phyloP scores from a whole-genome alignment of 805 yeast species.

The Pichia sporocuriosa region DNA sequence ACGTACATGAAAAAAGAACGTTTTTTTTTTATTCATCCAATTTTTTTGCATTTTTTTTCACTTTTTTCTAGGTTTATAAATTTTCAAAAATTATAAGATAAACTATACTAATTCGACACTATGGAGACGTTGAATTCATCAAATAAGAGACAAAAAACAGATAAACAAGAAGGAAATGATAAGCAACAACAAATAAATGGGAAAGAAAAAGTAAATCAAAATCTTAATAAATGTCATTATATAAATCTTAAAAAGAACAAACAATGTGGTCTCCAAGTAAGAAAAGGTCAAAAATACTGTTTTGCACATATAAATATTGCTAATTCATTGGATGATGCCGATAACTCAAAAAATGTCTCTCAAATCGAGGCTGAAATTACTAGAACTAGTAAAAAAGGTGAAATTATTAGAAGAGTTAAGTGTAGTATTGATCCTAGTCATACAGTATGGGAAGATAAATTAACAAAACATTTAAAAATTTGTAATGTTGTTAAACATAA shows the following conservation, averaged over 20 bases:
- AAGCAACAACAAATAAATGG: background rate
- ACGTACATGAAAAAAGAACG: too few species aligned
- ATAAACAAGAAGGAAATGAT: background rate
- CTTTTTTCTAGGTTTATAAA: too few species aligned
- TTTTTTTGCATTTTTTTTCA: too few species aligned
- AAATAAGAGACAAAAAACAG: too few species aligned
- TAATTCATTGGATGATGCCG: background rate
- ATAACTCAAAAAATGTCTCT: background rate
- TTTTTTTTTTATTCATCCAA: too few species aligned
- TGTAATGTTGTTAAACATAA: constrained; percentile 43
- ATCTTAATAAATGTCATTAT: constrained; percentile 38
- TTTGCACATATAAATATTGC: constrained; percentile 44
- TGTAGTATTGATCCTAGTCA: constrained; percentile 79
- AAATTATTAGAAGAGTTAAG: constrained; percentile 41
- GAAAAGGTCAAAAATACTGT: constrained; percentile 44
- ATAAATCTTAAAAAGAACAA: constrained; percentile 44
- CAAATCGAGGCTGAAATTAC: constrained; percentile 13
- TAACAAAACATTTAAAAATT: constrained; percentile 50
- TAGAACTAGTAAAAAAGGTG: constrained; percentile 21
- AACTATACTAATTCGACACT: too few species aligned
- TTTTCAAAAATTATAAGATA: too few species aligned
- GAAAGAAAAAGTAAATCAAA: background rate
- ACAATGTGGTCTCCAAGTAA: constrained; percentile 55
- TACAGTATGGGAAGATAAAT: constrained; percentile 55
- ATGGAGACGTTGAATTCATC: too few species aligned